These are phyloP conservation scores for Macadamia integrifolia DNA, from an alignment of 164 flowering plant genomes.

Conservation along the genomic window DNA sequence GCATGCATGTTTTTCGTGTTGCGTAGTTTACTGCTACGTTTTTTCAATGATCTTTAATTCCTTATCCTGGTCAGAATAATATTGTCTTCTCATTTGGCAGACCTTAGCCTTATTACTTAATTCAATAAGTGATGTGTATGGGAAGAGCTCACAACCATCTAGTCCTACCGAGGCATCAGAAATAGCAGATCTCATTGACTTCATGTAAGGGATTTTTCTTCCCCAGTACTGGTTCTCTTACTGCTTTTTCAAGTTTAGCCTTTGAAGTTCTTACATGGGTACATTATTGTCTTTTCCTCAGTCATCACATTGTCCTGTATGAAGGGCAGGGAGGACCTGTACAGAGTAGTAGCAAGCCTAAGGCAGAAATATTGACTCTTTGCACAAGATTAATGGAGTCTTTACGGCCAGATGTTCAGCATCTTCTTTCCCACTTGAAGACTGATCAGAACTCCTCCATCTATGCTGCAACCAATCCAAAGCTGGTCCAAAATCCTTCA, in stretches of 20 bases:
- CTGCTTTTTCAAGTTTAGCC: not conserved
- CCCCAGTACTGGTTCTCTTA: slow-evolving; percentile 3
- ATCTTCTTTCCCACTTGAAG: slow-evolving; percentile 82
- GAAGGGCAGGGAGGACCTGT: slow-evolving; percentile 99
- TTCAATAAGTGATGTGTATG: slow-evolving; percentile 81
- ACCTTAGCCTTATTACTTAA: slow-evolving; percentile 63
- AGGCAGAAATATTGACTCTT: slow-evolving; percentile 63
- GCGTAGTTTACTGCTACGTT: not conserved
- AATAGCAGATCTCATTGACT: slow-evolving; percentile 83
- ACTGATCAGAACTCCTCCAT: slow-evolving; percentile 70
- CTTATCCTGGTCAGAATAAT: not conserved
- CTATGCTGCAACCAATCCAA: slow-evolving; percentile 84
- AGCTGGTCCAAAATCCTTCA: slow-evolving; percentile 47
- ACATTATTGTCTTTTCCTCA: slow-evolving; percentile 26
- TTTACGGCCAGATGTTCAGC: slow-evolving; percentile 82
- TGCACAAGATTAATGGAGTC: slow-evolving; percentile 60
- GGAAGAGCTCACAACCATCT: slow-evolving; percentile 62
- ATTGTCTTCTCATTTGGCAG: slow-evolving; percentile 28
- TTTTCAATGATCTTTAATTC: not conserved
- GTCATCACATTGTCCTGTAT: slow-evolving; percentile 84
- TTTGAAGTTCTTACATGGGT: slow-evolving; percentile 1
- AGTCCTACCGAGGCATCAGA: slow-evolving; percentile 73
- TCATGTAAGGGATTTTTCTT: slow-evolving; percentile 58
- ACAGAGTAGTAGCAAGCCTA: slow-evolving; percentile 75
- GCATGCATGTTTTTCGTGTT: no score